These are phyloP conservation scores for Melanomma pulvis-pyrius DNA, from an alignment of 495 filamentous ascomycete species.

Conservation along the genomic window DNA sequence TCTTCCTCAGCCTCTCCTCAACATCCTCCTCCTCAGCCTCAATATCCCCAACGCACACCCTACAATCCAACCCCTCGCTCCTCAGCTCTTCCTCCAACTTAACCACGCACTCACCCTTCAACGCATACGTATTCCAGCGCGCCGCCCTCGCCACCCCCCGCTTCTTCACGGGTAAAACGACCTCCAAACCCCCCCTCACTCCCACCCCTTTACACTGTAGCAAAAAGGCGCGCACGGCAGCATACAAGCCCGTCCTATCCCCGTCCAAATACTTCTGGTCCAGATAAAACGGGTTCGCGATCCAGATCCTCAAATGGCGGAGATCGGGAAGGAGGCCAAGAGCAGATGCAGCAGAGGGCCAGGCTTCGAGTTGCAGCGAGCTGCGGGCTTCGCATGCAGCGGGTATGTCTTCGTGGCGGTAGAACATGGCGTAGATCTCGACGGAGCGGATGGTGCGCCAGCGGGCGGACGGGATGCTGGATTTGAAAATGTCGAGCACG, in stretches of 20 bases:
- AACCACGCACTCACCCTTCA: neutral
- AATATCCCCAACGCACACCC: neutral
- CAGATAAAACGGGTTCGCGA: neutral
- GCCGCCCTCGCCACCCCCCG: neutral
- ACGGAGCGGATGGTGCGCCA: neutral
- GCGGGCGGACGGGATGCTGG: neutral
- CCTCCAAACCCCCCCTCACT: neutral
- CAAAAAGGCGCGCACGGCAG: neutral
- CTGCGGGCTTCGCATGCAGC: neutral
- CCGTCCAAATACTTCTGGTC: neutral
- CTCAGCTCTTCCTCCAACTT: neutral
- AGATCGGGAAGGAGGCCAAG: neutral
- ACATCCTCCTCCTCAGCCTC: neutral
- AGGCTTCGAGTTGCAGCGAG: conserved; percentile 3
- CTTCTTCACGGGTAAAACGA: neutral
- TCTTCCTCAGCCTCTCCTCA: neutral
- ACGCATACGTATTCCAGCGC: neutral
- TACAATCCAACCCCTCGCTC: neutral
- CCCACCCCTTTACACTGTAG: neutral
- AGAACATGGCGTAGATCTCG: neutral
- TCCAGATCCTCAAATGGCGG: neutral
- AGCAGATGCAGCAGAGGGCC: neutral
- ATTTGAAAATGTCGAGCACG: neutral
- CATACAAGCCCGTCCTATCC: neutral
- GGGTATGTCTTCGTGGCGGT: neutral